phyloP scores from a whole-genome alignment of 192 early-diverging fungal species.

The Backusella psychrophila region DNA sequence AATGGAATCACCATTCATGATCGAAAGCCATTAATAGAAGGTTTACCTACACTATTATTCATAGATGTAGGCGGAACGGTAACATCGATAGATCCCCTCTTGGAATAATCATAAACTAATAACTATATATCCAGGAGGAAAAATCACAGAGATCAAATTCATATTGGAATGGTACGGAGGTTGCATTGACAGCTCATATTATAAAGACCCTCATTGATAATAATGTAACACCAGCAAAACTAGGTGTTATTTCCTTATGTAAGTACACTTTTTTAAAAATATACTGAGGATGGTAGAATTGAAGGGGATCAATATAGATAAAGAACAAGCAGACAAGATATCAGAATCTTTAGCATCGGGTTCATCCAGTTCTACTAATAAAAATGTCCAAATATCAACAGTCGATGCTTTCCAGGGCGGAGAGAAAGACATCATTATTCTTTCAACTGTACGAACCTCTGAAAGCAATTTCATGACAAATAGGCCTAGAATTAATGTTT shows the following conservation, averaged over 20 bases:
- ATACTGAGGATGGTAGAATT: not conserved
- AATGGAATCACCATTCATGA: constrained; percentile 41
- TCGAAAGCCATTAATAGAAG: constrained; percentile 41
- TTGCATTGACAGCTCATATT: constrained; percentile 39
- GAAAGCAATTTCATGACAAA: constrained; percentile 65
- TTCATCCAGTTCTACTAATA: not conserved
- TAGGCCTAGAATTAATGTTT: constrained; percentile 67
- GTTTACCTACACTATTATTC: constrained; percentile 54
- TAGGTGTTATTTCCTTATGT: constrained; percentile 76
- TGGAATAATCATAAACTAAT: not conserved
- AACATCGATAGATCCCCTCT: not conserved
- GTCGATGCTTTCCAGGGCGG: constrained; percentile 80
- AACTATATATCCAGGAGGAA: constrained; percentile 32
- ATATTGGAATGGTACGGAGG: constrained; percentile 55
- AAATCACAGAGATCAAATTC: constrained; percentile 46
- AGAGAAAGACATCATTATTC: constrained; percentile 73
- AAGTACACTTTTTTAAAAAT: constrained; percentile 21
- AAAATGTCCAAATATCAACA: constrained; percentile 50
- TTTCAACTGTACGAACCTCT: constrained; percentile 62
- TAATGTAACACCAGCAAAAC: constrained; percentile 42
- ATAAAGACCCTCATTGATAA: constrained; percentile 40
- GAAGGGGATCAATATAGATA: constrained; percentile 42
- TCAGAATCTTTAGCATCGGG: constrained; percentile 16
- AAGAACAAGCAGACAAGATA: constrained; percentile 58
- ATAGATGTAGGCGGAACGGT: constrained; percentile 51